Evolutionary conservation across 805 yeast genomes (phyloP).

Genomic region (Wickerhamomyces bisporus): DNA sequence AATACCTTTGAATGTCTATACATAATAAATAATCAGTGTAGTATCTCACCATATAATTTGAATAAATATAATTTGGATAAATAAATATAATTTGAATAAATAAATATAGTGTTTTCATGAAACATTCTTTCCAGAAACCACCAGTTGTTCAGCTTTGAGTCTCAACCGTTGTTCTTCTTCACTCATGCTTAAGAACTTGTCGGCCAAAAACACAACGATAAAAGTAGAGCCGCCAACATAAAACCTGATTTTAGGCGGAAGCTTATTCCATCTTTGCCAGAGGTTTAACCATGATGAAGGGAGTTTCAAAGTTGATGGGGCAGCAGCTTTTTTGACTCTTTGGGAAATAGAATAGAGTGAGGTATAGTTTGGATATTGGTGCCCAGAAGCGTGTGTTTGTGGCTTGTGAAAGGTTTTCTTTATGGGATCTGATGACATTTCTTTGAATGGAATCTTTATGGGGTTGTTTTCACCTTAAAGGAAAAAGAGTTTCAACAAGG

Average conservation of each 20-base stretch:
- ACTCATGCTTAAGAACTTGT: slow-evolving; percentile 15
- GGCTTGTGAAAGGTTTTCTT: no score
- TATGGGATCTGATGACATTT: no score
- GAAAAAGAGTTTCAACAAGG: no score
- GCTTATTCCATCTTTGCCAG: slow-evolving; percentile 16
- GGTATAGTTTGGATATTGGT: no score
- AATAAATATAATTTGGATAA: background rate
- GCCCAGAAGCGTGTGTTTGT: no score
- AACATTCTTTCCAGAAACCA: slow-evolving; percentile 7
- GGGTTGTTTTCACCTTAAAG: no score
- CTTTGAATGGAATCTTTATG: no score
- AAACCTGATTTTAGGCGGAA: slow-evolving; percentile 22
- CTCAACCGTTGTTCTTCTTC: slow-evolving; percentile 13
- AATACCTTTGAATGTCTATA: no score
- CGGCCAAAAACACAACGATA: slow-evolving; percentile 22
- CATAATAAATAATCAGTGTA: no score
- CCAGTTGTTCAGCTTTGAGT: slow-evolving; percentile 16
- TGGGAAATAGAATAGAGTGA: no score
- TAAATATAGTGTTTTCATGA: background rate
- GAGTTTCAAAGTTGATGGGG: no score
- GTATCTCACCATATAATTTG: background rate
- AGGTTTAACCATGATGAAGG: slow-evolving; percentile 1
- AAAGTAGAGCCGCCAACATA: slow-evolving; percentile 25
- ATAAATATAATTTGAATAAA: background rate
- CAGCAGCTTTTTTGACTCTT: no score